Base-by-base conservation (phyloP, 495 filamentous ascomycete genomes). In the Lepraria neglecta region DNA sequence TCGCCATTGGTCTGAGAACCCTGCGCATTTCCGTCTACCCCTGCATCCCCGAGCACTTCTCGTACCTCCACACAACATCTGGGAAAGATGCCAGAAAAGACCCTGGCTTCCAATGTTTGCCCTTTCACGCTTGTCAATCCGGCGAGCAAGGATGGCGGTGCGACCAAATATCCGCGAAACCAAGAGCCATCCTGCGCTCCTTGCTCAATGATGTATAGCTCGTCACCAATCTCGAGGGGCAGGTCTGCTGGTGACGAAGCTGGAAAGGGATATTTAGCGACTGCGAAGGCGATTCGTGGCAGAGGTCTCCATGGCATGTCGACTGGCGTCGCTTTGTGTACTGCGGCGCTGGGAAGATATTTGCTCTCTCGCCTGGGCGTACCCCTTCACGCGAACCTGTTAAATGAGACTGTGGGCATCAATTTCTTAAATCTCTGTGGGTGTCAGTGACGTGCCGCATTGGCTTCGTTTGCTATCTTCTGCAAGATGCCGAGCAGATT, bases 121-220 rank as follows among this genome's bases (percentile, higher is more conserved):
- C 94, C 94, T 73, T 90, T 96, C 65, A 84, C 84, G 69, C 87
- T 91, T 6, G 95, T 97, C 67, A 98, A 78, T 42, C 92, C 95
- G 19, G 94, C 90, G 54, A 97, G 82, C 65, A 98, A 76, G 51
- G 90, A 95, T 6, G 95, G 95, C 9, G 94, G 94, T 68, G 92
- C 90, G 61, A 97, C 86, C 51, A 98, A 81, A 75, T 98, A 98
- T 45, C 94, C 94, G 17, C 94, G 86, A 69, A 89, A 91, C 95
- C 95, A 98, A 68, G 90, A 81, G 64, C 86, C 88, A 74, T 95
- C 82, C 27, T 72, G 74, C 4, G 91, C 92, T n/a, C 87, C 86
- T 73, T 96, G 90, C 76, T 98, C 94, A 69, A 98, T 96, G 59
- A 98, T 95, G 74, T 98, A 98, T 56, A 98, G 78, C 73, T 97